These are phyloP conservation scores for Thielaviopsis ethacetica DNA, from an alignment of 2,329 filamentous ascomycete genomes.

Conservation along the genomic window DNA sequence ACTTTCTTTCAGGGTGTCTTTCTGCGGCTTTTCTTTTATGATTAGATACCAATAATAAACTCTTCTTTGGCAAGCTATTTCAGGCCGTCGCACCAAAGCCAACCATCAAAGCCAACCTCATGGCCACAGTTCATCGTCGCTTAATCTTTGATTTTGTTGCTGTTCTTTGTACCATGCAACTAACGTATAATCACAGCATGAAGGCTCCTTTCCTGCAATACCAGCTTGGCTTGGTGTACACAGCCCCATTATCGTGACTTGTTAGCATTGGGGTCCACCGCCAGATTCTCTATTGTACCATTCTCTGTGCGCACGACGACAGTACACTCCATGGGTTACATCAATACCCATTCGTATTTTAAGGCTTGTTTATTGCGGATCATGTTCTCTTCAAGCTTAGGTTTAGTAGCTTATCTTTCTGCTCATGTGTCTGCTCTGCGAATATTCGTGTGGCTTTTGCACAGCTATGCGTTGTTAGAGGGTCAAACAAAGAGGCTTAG, in stretches of 20 bases:
- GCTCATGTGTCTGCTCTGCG: neutral
- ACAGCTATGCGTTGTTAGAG: too few relatives aligned
- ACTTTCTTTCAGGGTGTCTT: neutral
- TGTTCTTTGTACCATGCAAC: too few relatives aligned
- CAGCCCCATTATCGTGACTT: neutral
- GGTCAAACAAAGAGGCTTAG: neutral
- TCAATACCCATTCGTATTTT: neutral
- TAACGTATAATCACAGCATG: too few relatives aligned
- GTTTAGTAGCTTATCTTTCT: neutral
- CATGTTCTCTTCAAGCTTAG: neutral
- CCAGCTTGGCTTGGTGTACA: neutral
- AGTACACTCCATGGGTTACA: neutral
- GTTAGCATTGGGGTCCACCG: neutral
- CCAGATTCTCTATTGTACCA: neutral
- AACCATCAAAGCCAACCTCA: too few relatives aligned
- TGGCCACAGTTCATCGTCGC: too few relatives aligned
- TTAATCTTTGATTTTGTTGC: too few relatives aligned
- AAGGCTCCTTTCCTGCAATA: too few relatives aligned
- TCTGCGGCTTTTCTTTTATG: neutral
- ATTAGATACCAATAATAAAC: neutral
- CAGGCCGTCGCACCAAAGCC: too few relatives aligned
- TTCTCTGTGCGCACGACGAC: neutral
- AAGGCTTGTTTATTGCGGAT: too few relatives aligned
- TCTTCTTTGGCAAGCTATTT: neutral
- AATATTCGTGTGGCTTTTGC: neutral